Percentiles rank a stretch among this genome's conserved stretches.
Evolutionary conservation across 1,139 yeast species (phyloP).

Genomic region (Geotrichum phurueaensis): DNA sequence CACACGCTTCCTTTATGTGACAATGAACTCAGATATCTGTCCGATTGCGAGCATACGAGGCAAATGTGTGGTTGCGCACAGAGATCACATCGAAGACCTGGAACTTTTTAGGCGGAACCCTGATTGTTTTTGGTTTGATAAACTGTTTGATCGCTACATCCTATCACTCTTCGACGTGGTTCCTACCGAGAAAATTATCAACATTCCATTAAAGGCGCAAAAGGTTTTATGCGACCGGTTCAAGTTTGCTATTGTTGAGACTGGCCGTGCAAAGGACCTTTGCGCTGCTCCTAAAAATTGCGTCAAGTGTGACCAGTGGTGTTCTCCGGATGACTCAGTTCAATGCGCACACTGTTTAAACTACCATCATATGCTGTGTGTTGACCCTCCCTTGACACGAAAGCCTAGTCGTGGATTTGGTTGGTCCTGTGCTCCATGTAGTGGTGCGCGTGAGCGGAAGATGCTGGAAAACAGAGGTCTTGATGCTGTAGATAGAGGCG

Average conservation of each 20-base stretch:
- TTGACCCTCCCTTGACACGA: conserved; percentile 74
- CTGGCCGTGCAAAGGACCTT: conserved; percentile 60
- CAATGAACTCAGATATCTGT: conserved; percentile 82
- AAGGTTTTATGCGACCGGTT: conserved; percentile 62
- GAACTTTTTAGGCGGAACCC: conserved; percentile 55
- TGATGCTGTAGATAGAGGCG: not conserved
- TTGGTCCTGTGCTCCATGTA: conserved; percentile 87
- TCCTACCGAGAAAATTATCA: conserved; percentile 50
- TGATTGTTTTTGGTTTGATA: conserved; percentile 76
- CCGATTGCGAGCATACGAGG: conserved; percentile 78
- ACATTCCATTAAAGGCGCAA: conserved; percentile 56
- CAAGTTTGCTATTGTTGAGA: conserved; percentile 70
- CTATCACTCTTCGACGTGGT: conserved; percentile 61
- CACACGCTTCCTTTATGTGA: conserved; percentile 71
- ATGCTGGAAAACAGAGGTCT: conserved; percentile 28
- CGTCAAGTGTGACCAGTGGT: conserved; percentile 78
- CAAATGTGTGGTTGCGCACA: conserved; percentile 60
- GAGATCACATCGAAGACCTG: conserved; percentile 55
- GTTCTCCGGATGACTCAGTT: conserved; percentile 68
- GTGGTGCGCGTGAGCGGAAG: conserved; percentile 32
- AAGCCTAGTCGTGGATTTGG: conserved; percentile 87
- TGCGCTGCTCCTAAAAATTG: conserved; percentile 64
- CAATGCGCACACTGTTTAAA: conserved; percentile 72
- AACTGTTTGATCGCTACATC: conserved; percentile 70
- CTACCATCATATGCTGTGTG: conserved; percentile 73